A percentile compares a stretch with the other conserved stretches of the same genome.
Evolutionary conservation across 805 yeast species (phyloP).

Genomic region (Myxozyma kluyveri): DNA sequence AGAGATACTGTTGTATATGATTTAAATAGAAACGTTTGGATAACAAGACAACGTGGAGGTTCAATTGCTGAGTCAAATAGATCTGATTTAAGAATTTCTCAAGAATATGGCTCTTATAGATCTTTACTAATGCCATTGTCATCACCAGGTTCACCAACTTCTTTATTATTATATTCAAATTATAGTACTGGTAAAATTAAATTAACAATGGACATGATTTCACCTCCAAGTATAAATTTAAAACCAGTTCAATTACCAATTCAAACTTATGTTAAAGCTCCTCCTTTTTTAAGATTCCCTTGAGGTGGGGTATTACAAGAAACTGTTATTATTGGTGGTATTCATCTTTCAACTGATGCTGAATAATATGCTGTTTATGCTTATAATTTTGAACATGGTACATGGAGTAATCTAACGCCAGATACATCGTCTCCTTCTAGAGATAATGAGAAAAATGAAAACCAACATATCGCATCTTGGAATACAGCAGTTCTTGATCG

Average conservation of each 20-base stretch:
- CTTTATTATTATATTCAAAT: conserved; percentile 16
- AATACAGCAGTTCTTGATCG: conserved; percentile 5
- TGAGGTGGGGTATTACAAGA: conserved; percentile 20
- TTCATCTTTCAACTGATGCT: neutral
- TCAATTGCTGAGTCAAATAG: neutral
- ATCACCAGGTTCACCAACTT: neutral
- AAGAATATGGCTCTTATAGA: too few species aligned
- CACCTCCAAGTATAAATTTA: conserved; percentile 1
- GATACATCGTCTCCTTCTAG: too few species aligned
- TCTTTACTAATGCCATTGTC: conserved; percentile 13
- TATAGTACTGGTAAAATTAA: conserved; percentile 8
- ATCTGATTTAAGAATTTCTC: too few species aligned
- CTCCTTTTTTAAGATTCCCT: conserved; percentile 25
- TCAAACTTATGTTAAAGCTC: conserved; percentile 1
- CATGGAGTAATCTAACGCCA: too few species aligned
- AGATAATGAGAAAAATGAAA: too few species aligned
- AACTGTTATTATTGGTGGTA: conserved; percentile 16
- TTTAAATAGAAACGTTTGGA: conserved; percentile 15
- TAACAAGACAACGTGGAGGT: conserved; percentile 1
- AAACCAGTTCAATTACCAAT: neutral
- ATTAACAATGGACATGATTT: conserved; percentile 8
- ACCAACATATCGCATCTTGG: too few species aligned
- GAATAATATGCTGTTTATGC: conserved; percentile 17
- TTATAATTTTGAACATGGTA: conserved; percentile 10
- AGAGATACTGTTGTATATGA: conserved; percentile 18